Evolutionary conservation across 768 basidiomycete species (phyloP), one percentile per base, ranked within the genome.

Genomic region (Strobilomyces dryophilus): DNA sequence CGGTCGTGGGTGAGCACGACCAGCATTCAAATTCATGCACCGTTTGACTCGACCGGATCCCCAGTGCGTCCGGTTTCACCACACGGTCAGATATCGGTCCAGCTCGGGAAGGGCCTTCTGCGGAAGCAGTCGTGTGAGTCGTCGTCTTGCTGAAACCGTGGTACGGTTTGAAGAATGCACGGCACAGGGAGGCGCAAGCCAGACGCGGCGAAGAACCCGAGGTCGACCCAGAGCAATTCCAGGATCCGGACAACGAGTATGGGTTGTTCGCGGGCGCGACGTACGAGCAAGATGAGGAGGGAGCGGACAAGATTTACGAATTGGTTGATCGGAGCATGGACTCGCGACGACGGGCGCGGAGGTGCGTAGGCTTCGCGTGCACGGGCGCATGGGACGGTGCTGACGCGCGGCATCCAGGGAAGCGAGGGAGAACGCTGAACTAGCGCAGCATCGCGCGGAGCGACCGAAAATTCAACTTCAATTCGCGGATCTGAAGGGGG

Each of bases 81-180:
- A 98, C 95, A 6, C 88, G 95, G 45, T 95, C 93, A 39, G 97
- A 98, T 84, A 98, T 99, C 54, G 95, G 97, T 66, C 97, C 97
- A 34, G 97, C 97, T 8, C 78, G 95, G 68, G 95, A 97, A 65
- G 93, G 92, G 0, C 93, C 95, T 0, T 91, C 90, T 17, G 94
- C 92, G 29, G 93, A 95, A 29, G 84, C 85, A 0, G 77, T 95
- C 46, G 95, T 92, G 87, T 92, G 60, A 15, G n/a, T 31, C 18
- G 37, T 41, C 40, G 37, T 0, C 15, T 34, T 12, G 2, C 14
- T 34, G 9, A 10, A 10, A 8, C 34, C 2, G 11, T 10, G 32
- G n/a, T n/a, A 24, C 24, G 4, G 24, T 24, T 5, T 12, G 14
- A 12, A 7, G 11, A 8, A 12, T 5, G 34, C 35, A 37, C 36